phyloP scores from a whole-genome alignment of 1,284 basidiomycete genomes.

The Marasmius sp. region DNA sequence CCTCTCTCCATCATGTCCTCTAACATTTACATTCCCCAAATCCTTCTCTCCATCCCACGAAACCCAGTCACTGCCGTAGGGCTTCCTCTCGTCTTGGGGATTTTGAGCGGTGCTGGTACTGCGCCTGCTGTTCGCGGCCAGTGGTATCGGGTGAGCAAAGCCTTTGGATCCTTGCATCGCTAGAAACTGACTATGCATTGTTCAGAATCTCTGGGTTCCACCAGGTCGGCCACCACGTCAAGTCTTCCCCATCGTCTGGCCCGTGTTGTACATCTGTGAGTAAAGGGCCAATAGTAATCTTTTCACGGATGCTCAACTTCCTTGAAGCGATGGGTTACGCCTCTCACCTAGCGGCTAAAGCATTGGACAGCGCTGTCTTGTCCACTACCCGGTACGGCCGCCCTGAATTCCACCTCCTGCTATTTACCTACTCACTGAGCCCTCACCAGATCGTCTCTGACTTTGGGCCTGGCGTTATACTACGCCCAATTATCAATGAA shows the following conservation, averaged over 20 bases:
- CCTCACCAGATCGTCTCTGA: constrained; percentile 41
- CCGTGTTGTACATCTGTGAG: constrained; percentile 46
- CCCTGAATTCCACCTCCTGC: background rate
- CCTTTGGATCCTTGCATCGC: background rate
- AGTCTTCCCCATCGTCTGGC: constrained; percentile 65
- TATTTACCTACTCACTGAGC: background rate
- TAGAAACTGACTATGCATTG: background rate
- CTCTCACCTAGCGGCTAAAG: constrained; percentile 62
- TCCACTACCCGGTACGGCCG: constrained; percentile 37
- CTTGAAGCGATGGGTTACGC: constrained; percentile 68
- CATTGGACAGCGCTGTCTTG: constrained; percentile 48
- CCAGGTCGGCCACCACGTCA: constrained; percentile 48
- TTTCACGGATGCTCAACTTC: background rate
- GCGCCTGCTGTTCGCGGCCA: constrained; percentile 44
- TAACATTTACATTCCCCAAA: constrained; percentile 35
- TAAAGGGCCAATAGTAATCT: background rate
- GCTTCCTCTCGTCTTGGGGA: constrained; percentile 58
- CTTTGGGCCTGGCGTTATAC: constrained; percentile 62
- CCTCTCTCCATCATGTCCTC: constrained; percentile 23
- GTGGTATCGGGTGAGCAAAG: constrained; percentile 57
- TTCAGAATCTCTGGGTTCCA: constrained; percentile 42
- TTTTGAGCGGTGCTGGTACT: constrained; percentile 51
- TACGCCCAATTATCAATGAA: constrained; percentile 73
- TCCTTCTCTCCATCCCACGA: constrained; percentile 57
- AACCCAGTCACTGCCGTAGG: constrained; percentile 63